phyloP scores from a whole-genome alignment of 1,284 basidiomycete genomes.

The Bjerkandera adusta region DNA sequence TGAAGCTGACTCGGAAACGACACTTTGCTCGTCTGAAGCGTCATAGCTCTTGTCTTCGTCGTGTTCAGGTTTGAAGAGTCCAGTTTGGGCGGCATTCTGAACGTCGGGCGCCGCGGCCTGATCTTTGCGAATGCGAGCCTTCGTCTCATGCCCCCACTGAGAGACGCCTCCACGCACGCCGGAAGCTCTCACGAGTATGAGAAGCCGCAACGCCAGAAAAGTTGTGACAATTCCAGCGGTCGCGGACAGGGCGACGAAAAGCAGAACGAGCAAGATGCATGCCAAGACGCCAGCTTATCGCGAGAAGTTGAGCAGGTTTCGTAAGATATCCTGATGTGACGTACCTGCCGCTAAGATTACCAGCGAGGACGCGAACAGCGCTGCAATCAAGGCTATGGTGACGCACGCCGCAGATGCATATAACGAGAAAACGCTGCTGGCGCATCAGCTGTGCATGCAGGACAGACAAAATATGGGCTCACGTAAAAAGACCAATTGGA shows the following conservation, averaged over 20 bases:
- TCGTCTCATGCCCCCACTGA: constrained; percentile 16
- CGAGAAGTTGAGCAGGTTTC: not conserved
- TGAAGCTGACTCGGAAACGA: no score
- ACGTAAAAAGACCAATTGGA: constrained; percentile 16
- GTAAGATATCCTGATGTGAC: not conserved
- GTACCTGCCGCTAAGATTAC: constrained; percentile 13
- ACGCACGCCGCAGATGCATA: constrained; percentile 10
- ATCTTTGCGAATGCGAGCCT: not conserved
- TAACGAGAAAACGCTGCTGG: constrained; percentile 13
- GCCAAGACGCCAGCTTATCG: constrained; percentile 9
- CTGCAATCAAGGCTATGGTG: constrained; percentile 11
- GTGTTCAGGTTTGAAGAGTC: not conserved
- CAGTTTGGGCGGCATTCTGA: not conserved
- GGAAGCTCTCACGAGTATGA: constrained; percentile 5
- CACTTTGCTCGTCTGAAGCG: no score
- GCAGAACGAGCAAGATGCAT: constrained; percentile 13
- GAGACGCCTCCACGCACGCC: constrained; percentile 12
- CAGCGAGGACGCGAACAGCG: constrained; percentile 6
- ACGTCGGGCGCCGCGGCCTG: not conserved
- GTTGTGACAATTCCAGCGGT: constrained; percentile 4
- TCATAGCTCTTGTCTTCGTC: no score
- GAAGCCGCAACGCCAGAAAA: constrained; percentile 9
- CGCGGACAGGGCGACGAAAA: constrained; percentile 15
- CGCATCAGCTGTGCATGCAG: not conserved
- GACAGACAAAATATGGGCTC: not conserved